A percentile compares a stretch with the other conserved stretches of the same genome.
phyloP scores from a whole-genome alignment of 352 stramenopile species.

The Nothophytophthora sp. region DNA sequence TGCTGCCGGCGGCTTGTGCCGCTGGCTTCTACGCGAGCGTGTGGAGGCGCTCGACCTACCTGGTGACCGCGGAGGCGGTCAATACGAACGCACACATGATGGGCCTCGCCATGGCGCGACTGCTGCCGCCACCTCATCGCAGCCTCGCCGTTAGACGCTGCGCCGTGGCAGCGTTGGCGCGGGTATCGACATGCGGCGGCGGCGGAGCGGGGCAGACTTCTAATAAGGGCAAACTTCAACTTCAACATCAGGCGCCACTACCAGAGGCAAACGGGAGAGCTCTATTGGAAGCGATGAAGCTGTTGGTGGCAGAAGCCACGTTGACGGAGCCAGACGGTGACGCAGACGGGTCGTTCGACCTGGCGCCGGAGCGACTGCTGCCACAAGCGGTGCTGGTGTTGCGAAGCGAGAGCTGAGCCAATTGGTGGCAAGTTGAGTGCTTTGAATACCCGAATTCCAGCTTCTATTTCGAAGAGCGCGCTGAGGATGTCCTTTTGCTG shows the following conservation, averaged over 20 bases:
- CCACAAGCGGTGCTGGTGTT: conserved; percentile 18
- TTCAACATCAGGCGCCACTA: conserved; percentile 12
- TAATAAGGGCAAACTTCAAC: conserved; percentile 6
- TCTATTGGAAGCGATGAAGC: conserved; percentile 22
- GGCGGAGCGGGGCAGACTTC: neutral
- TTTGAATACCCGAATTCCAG: too few relatives aligned
- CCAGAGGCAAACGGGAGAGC: conserved; percentile 1
- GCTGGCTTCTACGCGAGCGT: conserved; percentile 41
- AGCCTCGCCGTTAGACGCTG: conserved; percentile 16
- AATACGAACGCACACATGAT: conserved; percentile 60
- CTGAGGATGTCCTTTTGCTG: too few relatives aligned
- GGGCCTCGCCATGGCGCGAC: conserved; percentile 31
- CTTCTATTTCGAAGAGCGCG: too few relatives aligned
- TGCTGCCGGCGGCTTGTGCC: conserved; percentile 52
- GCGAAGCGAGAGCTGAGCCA: too few relatives aligned
- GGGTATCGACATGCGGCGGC: conserved; percentile 4
- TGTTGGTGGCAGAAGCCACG: conserved; percentile 13
- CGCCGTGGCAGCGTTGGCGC: conserved; percentile 18
- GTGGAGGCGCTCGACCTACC: conserved; percentile 40
- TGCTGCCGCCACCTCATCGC: conserved; percentile 21
- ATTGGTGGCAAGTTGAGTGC: too few relatives aligned
- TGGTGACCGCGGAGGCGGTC: conserved; percentile 32
- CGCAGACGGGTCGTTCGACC: too few relatives aligned
- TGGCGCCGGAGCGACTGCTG: conserved; percentile 14
- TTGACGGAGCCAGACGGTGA: neutral